Conservation (phyloP, 768 basidiomycete species). For the Suillus decipiens region DNA sequence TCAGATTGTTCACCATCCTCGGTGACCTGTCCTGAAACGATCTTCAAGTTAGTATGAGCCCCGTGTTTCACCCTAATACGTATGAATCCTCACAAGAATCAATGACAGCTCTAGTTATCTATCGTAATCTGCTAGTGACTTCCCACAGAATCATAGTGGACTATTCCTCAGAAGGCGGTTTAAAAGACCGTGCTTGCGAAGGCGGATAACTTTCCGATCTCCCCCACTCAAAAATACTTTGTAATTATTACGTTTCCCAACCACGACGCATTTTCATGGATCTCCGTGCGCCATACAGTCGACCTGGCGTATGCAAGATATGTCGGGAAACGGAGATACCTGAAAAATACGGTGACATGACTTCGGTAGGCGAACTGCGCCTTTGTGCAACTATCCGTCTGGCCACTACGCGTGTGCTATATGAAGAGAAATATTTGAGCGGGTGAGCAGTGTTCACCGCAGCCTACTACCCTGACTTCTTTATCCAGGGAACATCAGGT, state of each 20-base stretch:
- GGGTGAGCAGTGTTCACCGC: conserved; percentile 48
- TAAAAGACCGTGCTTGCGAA: neutral
- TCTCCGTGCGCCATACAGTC: conserved; percentile 36
- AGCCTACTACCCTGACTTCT: conserved; percentile 55
- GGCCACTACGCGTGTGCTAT: conserved; percentile 44
- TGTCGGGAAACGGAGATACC: conserved; percentile 51
- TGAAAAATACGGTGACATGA: conserved; percentile 53
- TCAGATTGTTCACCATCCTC: neutral
- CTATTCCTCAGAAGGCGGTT: neutral
- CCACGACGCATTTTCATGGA: conserved; percentile 16
- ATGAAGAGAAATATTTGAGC: conserved; percentile 25
- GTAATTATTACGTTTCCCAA: conserved; percentile 11
- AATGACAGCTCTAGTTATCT: neutral
- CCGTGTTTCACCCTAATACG: neutral
- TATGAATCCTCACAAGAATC: neutral
- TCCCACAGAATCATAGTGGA: neutral
- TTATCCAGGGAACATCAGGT: conserved; percentile 58
- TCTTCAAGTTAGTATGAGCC: neutral
- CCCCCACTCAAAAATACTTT: conserved; percentile 5
- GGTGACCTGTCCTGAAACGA: neutral
- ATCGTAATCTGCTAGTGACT: neutral
- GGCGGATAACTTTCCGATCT: neutral
- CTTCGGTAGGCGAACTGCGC: conserved; percentile 44
- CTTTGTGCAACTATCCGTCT: conserved; percentile 53
- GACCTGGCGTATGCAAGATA: conserved; percentile 63